Evolutionary conservation across 257 asterid genomes (phyloP), one percentile per base, ranked within the genome.

Genomic region (Nemophila menziesii): DNA sequence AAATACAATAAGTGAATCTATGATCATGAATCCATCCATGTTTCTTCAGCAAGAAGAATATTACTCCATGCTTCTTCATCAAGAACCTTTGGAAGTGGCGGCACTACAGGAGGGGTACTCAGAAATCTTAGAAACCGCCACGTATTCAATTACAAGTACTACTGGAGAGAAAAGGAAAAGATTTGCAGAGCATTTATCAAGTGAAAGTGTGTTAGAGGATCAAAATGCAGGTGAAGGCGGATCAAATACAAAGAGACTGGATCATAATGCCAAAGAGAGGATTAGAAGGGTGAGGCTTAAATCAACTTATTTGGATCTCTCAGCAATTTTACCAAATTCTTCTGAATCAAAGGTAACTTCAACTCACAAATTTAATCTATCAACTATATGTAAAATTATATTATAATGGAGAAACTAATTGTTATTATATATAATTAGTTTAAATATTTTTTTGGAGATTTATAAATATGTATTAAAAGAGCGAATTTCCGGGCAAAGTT

Each of bases 201-300:
- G 5, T 46, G 39, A 46, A 46, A 46, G 27, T 7, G 23, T 46
- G 51, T 11, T 1, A 7, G 39, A 7, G 9, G n/a, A n/a, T n/a
- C n/a, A n/a, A n/a, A n/a, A n/a, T n/a, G 51, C 2, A 16, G 43
- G 2, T 33, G 60, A 20, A 40, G 54, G 8, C 4, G 57, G 56
- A 8, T 47, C 67, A 15, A 33, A 15, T 38, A 14, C 62, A 0
- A 68, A 72, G 61, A 72, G 64, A 49, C 52, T 50, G 41, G 48
- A 72, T 23, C 80, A 72, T 17, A 72, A 72, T 16, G 80, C 71
- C 0, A 68, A 56, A 60, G 80, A 72, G 69, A 68, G 73, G 16
- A 51, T 61, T 2, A 58, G 76, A 29, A 51, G 80, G 42, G 61
- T 68, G 80, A 73, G 70, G 64, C 43, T 64, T 3, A 73, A 62